Percentiles rank a stretch among this genome's conserved stretches.
phyloP scores from a whole-genome alignment of 257 asterid species.

The Jaltomata sinuosa region DNA sequence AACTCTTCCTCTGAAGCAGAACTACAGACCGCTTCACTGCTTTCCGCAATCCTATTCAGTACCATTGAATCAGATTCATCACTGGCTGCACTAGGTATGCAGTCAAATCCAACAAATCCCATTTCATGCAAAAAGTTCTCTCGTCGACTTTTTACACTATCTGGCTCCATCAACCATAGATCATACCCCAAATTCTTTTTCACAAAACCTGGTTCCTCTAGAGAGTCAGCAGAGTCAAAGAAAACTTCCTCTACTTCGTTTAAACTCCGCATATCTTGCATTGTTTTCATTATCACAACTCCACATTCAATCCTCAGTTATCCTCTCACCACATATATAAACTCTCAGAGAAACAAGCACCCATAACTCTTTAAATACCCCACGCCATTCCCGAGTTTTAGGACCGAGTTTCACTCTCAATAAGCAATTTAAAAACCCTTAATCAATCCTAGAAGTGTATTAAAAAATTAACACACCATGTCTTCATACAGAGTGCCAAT shows the following conservation, averaged over 20 bases:
- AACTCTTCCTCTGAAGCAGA: conserved; percentile 15
- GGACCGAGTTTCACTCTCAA: conserved; percentile 37
- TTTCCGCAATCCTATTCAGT: conserved; percentile 13
- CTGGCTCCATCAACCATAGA: conserved; percentile 61
- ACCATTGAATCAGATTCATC: conserved; percentile 6
- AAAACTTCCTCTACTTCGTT: conserved; percentile 54
- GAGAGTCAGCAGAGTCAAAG: conserved; percentile 47
- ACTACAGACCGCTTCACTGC: conserved; percentile 19
- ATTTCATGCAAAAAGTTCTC: conserved; percentile 24
- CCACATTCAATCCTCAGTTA: conserved; percentile 25
- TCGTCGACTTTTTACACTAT: conserved; percentile 52
- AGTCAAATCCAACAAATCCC: conserved; percentile 32
- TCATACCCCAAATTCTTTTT: conserved; percentile 23
- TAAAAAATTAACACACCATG: conserved; percentile 4
- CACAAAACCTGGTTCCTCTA: conserved; percentile 22
- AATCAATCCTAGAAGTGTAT: conserved; percentile 8
- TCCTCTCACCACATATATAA: conserved; percentile 3
- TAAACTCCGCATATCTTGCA: no score
- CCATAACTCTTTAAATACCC: conserved; percentile 9
- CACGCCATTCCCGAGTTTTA: conserved; percentile 17
- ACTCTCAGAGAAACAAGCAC: not conserved
- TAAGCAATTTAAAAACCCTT: conserved; percentile 12
- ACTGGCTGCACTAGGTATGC: not conserved
- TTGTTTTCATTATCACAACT: conserved; percentile 3
- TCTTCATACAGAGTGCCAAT: conserved; percentile 25